phyloP scores from a whole-genome alignment of 2,329 filamentous ascomycete genomes.

The Ambrosiella cleistominuta region DNA sequence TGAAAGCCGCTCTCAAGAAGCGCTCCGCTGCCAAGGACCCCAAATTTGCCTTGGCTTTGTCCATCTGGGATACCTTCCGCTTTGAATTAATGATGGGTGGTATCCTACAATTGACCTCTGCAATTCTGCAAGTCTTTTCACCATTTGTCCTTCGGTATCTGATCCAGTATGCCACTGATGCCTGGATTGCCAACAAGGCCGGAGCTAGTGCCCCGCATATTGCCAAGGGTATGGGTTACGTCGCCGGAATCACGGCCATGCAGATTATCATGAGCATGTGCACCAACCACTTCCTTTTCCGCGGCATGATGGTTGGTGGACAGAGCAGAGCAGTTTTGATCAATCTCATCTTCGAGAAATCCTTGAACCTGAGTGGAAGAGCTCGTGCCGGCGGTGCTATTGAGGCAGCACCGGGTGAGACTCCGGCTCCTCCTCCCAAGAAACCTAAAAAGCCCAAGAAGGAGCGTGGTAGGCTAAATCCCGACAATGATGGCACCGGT shows the following conservation, averaged over 20 bases:
- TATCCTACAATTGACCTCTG: conserved; percentile 54
- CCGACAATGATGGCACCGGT: conserved; percentile 49
- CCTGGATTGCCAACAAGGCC: conserved; percentile 45
- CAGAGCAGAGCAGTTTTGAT: conserved; percentile 69
- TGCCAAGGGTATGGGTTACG: conserved; percentile 61
- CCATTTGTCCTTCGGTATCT: conserved; percentile 76
- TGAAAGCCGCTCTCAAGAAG: conserved; percentile 51
- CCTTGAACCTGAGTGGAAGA: conserved; percentile 71
- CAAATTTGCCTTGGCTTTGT: conserved; percentile 40
- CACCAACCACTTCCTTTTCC: conserved; percentile 83
- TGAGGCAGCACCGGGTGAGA: conserved; percentile 26
- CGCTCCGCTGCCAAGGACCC: conserved; percentile 58
- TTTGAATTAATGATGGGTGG: conserved; percentile 74
- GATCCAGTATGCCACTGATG: conserved; percentile 67
- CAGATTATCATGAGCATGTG: conserved; percentile 65
- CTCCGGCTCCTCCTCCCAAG: conserved; percentile 28
- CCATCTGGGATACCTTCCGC: conserved; percentile 73
- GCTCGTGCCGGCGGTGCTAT: conserved; percentile 63
- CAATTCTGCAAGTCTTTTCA: conserved; percentile 60
- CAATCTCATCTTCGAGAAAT: conserved; percentile 76
- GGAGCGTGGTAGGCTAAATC: conserved; percentile 21
- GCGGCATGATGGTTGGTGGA: conserved; percentile 80
- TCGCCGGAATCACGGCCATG: conserved; percentile 71
- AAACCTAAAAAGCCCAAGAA: conserved; percentile 23
- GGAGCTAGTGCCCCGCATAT: conserved; percentile 45